A percentile compares a stretch with the other conserved stretches of the same genome.
These are phyloP conservation scores for Hortiboletus flavorubellus DNA, from an alignment of 768 basidiomycete genomes.

Conservation along the genomic window DNA sequence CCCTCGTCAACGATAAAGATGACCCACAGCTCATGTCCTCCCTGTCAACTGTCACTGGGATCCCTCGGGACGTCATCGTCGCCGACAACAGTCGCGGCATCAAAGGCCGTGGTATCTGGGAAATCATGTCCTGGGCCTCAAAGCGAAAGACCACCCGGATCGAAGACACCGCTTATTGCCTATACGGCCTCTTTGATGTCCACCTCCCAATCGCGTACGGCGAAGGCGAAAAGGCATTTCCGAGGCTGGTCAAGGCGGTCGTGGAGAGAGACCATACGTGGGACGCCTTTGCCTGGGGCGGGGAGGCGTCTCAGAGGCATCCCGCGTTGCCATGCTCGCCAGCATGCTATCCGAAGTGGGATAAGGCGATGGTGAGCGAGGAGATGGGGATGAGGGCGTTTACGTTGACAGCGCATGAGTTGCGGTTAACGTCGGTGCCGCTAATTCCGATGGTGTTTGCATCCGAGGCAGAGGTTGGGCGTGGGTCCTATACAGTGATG, in stretches of 20 bases:
- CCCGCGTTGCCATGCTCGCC: constrained; percentile 20
- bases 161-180: constrained; percentile 30
- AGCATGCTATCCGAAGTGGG: constrained; percentile 21
- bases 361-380: constrained; percentile 3
- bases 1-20: constrained; percentile 14
- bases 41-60: constrained; percentile 17
- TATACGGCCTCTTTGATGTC: constrained; percentile 28
- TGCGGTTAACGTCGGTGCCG: constrained; percentile 19
- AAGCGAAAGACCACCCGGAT: constrained; percentile 25
- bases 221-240: constrained; percentile 31
- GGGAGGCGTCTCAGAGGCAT: constrained; percentile 16
- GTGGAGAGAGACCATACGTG: constrained; percentile 7
- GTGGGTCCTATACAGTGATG: constrained; percentile 13
- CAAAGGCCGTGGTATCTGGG: constrained; percentile 15
- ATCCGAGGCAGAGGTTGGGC: neutral
- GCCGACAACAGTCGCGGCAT: constrained; percentile 20
- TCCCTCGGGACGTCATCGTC: constrained; percentile 14
- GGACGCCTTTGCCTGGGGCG: constrained; percentile 28
- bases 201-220: constrained; percentile 26
- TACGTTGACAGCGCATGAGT: constrained; percentile 10
- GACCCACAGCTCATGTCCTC: constrained; percentile 4
- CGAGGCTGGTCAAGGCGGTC: constrained; percentile 23
- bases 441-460: constrained; percentile 18
- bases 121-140: constrained; percentile 33
- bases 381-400: constrained; percentile 16